phyloP scores from a whole-genome alignment of 345 rosid species.

The Ricinus communis region DNA sequence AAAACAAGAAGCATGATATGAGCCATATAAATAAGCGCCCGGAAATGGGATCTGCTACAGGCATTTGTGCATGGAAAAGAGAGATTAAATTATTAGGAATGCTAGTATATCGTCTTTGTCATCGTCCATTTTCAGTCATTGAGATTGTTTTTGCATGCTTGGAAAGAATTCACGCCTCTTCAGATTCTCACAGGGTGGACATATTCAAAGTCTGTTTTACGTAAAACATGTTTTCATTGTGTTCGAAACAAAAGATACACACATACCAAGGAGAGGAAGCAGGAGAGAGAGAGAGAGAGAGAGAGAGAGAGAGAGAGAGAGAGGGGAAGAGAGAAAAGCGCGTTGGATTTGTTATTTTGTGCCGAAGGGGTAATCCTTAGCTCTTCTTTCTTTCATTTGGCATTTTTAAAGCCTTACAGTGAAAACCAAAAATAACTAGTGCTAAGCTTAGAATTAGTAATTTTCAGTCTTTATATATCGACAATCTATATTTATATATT shows the following conservation, averaged over 20 bases:
- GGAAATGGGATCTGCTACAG: constrained; percentile 62
- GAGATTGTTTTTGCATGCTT: not conserved
- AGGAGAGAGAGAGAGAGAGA: not conserved
- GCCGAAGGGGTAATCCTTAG: too few relatives aligned
- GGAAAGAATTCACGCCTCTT: constrained; percentile 12
- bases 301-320: not conserved
- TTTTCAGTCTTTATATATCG: too few relatives aligned
- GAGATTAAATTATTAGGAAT: not conserved
- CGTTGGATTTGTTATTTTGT: constrained; percentile 2
- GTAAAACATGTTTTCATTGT: constrained; percentile 33
- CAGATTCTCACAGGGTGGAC: constrained; percentile 28
- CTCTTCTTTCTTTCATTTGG: too few relatives aligned
- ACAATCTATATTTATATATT: too few relatives aligned
- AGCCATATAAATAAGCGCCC: constrained; percentile 67
- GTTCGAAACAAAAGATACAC: not conserved
- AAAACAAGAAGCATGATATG: constrained; percentile 43
- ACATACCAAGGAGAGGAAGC: not conserved
- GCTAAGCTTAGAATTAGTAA: too few relatives aligned
- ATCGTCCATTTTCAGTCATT: constrained; percentile 22
- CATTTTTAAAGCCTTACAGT: too few relatives aligned
- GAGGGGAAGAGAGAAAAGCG: not conserved
- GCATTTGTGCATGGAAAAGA: constrained; percentile 38
- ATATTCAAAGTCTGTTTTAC: constrained; percentile 38
- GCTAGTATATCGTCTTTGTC: constrained; percentile 14
- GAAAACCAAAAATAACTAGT: too few relatives aligned